Conservation (phyloP, 1,139 yeast species). For the Yamadazyma pseudoaaseri region DNA sequence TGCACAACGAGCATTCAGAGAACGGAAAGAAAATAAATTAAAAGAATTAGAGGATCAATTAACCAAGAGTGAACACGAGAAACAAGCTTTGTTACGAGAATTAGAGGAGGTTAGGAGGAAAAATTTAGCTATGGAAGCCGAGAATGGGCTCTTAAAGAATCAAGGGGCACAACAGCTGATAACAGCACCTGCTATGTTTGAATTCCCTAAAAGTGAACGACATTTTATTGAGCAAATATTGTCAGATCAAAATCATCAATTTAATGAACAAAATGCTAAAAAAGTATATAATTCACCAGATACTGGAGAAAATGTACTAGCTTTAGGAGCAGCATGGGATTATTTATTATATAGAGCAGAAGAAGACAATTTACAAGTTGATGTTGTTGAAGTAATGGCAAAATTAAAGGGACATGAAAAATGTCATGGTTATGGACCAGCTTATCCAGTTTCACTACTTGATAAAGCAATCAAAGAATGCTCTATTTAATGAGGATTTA, state of each 20-base stretch:
- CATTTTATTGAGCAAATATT: constrained; percentile 34
- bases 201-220: constrained; percentile 36
- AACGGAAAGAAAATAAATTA: constrained; percentile 73
- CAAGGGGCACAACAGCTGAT: background rate
- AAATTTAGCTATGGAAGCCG: constrained; percentile 54
- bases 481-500: background rate
- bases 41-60: constrained; percentile 67
- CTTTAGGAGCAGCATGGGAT: constrained; percentile 84
- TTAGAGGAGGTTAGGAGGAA: constrained; percentile 53
- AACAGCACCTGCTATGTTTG: constrained; percentile 17
- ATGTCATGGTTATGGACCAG: constrained; percentile 86
- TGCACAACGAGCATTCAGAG: constrained; percentile 87
- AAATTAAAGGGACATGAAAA: constrained; percentile 62
- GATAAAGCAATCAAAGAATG: constrained; percentile 30
- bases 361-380: constrained; percentile 43
- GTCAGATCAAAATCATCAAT: constrained; percentile 20
- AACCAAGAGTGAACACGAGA: constrained; percentile 58
- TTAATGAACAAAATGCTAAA: constrained; percentile 20
- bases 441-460: constrained; percentile 55
- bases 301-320: constrained; percentile 48
- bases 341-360: constrained; percentile 53
- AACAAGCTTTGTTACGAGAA: constrained; percentile 49
- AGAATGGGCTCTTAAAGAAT: constrained; percentile 49
- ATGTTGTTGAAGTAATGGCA: constrained; percentile 57
- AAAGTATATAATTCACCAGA: constrained; percentile 38